A percentile compares a stretch with the other conserved stretches of the same genome.
phyloP scores from a whole-genome alignment of 2,329 filamentous ascomycete genomes.

The Ophiosphaerella korrae region DNA sequence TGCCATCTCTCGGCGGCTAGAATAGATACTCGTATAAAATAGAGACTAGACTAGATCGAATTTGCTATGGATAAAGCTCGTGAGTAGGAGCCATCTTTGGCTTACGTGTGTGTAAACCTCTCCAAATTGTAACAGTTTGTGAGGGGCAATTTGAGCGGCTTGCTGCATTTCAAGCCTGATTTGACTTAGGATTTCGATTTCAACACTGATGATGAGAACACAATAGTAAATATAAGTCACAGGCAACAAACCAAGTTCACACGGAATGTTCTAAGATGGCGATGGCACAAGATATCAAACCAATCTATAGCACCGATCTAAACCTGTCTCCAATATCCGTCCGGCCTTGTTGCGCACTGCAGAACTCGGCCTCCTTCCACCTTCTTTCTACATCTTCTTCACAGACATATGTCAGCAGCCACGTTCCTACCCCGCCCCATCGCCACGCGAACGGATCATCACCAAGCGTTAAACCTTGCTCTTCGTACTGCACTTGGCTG shows the following conservation, averaged over 20 bases:
- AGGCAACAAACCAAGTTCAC: not conserved
- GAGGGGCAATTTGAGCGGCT: no score
- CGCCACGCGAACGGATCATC: conserved; percentile 45
- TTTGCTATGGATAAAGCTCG: no score
- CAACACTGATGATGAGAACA: no score
- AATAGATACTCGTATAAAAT: conserved; percentile 1
- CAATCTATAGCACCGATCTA: conserved; percentile 24
- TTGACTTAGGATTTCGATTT: no score
- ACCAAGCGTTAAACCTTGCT: conserved; percentile 27
- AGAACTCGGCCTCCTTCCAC: conserved; percentile 28
- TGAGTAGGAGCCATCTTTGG: no score
- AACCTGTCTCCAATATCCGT: conserved; percentile 11
- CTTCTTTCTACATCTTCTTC: conserved; percentile 39
- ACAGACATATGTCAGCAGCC: conserved; percentile 44
- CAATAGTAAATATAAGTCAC: no score
- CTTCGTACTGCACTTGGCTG: conserved; percentile 20
- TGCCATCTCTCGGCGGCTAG: conserved; percentile 1
- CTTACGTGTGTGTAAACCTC: no score
- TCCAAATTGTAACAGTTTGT: no score
- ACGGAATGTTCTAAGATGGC: not conserved
- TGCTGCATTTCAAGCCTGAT: no score
- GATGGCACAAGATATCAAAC: no score
- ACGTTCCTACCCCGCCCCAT: conserved; percentile 43
- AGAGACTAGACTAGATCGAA: not conserved
- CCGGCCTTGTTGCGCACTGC: conserved; percentile 1